These are phyloP conservation scores for Axilococcus clingmanii DNA, from an alignment of 139 green algal species.

Conservation along the genomic window DNA sequence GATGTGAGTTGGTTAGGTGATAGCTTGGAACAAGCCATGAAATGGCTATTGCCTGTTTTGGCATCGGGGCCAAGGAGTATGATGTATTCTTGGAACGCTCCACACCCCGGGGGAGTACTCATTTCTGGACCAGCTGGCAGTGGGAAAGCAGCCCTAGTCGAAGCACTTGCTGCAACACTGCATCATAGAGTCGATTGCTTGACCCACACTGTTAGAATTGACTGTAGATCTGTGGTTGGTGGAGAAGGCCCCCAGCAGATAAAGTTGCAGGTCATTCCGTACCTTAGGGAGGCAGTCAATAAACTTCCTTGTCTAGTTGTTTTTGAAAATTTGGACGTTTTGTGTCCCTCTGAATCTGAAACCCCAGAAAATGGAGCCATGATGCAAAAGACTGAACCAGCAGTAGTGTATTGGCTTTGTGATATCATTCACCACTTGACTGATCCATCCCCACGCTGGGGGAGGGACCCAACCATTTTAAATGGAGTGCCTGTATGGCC, in stretches of 20 bases:
- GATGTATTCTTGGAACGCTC: conserved; percentile 20
- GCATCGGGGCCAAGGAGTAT: conserved; percentile 16
- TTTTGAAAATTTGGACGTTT: conserved; percentile 70
- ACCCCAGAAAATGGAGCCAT: conserved; percentile 12
- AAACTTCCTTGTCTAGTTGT: conserved; percentile 62
- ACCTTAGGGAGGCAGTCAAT: too few species aligned
- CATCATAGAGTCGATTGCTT: not conserved
- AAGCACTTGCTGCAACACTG: not conserved
- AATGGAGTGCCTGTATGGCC: conserved; percentile 3
- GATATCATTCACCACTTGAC: conserved; percentile 28
- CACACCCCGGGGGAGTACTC: conserved; percentile 35
- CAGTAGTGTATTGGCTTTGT: conserved; percentile 20
- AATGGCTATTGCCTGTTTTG: conserved; percentile 17
- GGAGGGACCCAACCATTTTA: not conserved
- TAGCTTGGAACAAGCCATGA: too few species aligned
- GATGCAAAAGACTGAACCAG: not conserved
- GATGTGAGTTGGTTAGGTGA: too few species aligned
- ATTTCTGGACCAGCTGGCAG: conserved; percentile 39
- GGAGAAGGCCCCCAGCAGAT: too few species aligned
- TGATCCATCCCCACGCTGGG: conserved; percentile 10
- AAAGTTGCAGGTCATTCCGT: too few species aligned
- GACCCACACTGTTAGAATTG: not conserved
- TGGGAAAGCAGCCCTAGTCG: conserved; percentile 40
- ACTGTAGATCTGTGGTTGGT: not conserved
- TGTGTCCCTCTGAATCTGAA: conserved; percentile 32